These are phyloP conservation scores for Syncephalis fuscata DNA, from an alignment of 371 early-diverging fungal genomes.

Conservation along the genomic window DNA sequence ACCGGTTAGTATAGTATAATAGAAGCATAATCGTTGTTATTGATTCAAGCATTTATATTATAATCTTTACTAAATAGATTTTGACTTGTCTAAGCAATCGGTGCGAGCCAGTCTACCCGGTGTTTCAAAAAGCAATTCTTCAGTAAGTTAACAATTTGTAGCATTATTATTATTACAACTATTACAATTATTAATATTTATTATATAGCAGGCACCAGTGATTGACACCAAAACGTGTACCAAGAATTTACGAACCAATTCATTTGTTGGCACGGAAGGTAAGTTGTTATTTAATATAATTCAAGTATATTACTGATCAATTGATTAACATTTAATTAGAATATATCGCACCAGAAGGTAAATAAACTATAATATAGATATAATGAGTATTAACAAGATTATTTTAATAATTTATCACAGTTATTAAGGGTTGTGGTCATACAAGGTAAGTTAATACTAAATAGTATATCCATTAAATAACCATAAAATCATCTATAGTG, in stretches of 20 bases:
- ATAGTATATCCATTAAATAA: not conserved
- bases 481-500: slow-evolving; percentile 17
- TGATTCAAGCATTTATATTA: not conserved
- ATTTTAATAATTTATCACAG: slow-evolving; percentile 9
- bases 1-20: too few species aligned
- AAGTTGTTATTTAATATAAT: too few species aligned
- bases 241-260: slow-evolving; percentile 73
- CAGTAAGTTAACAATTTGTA: slow-evolving; percentile 7
- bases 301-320: not conserved
- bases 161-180: not conserved
- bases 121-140: slow-evolving; percentile 44
- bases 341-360: slow-evolving; percentile 85
- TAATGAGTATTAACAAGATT: not conserved
- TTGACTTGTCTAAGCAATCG: slow-evolving; percentile 87
- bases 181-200: not conserved
- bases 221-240: slow-evolving; percentile 83
- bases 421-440: slow-evolving; percentile 84
- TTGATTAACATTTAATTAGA: slow-evolving; percentile 23
- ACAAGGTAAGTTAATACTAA: slow-evolving; percentile 21
- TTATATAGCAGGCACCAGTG: slow-evolving; percentile 22
- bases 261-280: slow-evolving; percentile 93
- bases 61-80: slow-evolving; percentile 30
- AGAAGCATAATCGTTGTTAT: too few species aligned
- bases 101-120: slow-evolving; percentile 53
- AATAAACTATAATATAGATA: not conserved